Conservation (phyloP, 805 yeast genomes). For the Starmerella bombi region DNA sequence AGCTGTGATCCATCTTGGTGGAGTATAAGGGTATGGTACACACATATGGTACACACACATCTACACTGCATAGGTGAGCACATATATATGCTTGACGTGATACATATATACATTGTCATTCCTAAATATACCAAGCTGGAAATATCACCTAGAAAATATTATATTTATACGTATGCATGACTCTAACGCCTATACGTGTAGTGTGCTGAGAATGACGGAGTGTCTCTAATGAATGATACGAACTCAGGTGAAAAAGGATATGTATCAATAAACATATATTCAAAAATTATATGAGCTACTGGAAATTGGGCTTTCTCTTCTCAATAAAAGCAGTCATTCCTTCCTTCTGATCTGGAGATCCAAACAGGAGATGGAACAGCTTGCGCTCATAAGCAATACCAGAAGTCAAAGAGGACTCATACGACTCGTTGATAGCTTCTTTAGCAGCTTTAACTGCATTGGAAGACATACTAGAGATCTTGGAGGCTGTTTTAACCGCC, state of each 20-base stretch:
- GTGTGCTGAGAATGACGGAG: too few species aligned
- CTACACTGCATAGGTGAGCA: too few species aligned
- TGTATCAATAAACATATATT: not conserved
- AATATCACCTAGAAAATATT: too few species aligned
- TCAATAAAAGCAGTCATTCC: conserved; percentile 42
- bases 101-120: too few species aligned
- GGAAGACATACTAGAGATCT: conserved; percentile 33
- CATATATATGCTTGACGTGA: too few species aligned
- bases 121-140: too few species aligned
- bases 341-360: conserved; percentile 36
- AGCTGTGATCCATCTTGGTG: conserved; percentile 1
- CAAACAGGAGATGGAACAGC: conserved; percentile 36
- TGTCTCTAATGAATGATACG: too few species aligned
- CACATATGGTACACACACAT: too few species aligned
- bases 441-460: conserved; percentile 37
- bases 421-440: conserved; percentile 33
- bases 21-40: not conserved
- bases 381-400: conserved; percentile 35
- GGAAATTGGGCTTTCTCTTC: conserved; percentile 31
- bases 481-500: conserved; percentile 35
- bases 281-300: too few species aligned
- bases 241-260: not conserved
- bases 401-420: conserved; percentile 28
- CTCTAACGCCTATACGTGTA: too few species aligned
- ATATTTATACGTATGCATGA: too few species aligned